Percentiles rank a stretch among this genome's conserved stretches.
Evolutionary conservation across 2,329 filamentous ascomycete species (phyloP).

Genomic region (Penicillium sp.): DNA sequence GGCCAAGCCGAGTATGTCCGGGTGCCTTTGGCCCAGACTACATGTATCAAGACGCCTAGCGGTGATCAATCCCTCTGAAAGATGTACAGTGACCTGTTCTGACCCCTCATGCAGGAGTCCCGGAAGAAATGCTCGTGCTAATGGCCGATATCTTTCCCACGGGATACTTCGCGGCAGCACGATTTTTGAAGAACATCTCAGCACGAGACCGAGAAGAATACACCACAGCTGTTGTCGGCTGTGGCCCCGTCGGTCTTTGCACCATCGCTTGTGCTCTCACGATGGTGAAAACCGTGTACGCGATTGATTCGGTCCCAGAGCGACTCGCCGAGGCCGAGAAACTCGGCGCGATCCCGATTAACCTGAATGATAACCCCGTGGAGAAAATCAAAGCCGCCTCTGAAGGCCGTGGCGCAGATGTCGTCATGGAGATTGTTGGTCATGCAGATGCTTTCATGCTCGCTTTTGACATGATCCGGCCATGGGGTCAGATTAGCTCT

Average conservation of each 20-base stretch:
- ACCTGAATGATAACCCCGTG: conserved; percentile 67
- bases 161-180: conserved; percentile 69
- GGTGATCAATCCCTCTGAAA: conserved; percentile 60
- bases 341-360: conserved; percentile 73
- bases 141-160: conserved; percentile 91
- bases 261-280: conserved; percentile 69
- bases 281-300: conserved; percentile 67
- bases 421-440: conserved; percentile 72
- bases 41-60: conserved; percentile 64
- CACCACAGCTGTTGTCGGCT: conserved; percentile 67
- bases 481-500: conserved; percentile 65
- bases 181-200: conserved; percentile 59
- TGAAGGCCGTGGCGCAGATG: conserved; percentile 78
- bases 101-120: too few species aligned
- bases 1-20: conserved; percentile 76
- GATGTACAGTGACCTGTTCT: too few species aligned
- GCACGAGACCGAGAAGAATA: conserved; percentile 39
- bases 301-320: conserved; percentile 68
- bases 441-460: conserved; percentile 60
- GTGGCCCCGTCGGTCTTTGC: conserved; percentile 76
- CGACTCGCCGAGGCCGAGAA: conserved; percentile 64
- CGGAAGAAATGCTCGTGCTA: conserved; percentile 68
- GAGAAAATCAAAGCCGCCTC: conserved; percentile 65
- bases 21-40: conserved; percentile 72
- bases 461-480: conserved; percentile 64